Percentiles rank a stretch among this genome's conserved stretches.
These are phyloP conservation scores for Geosmithia morbida DNA, from an alignment of 2,329 filamentous ascomycete species.

Conservation along the genomic window DNA sequence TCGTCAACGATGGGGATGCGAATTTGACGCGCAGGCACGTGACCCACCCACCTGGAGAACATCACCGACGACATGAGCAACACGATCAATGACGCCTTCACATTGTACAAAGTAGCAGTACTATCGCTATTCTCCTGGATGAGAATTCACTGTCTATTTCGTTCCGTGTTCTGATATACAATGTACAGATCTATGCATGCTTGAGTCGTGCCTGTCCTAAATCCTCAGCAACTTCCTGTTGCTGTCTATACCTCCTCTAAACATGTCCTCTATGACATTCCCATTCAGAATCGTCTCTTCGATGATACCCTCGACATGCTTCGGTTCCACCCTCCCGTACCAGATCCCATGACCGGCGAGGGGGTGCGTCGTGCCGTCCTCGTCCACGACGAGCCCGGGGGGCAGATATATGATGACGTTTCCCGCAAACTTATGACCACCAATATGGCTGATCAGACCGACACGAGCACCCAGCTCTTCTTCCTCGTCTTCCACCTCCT, in stretches of 20 bases:
- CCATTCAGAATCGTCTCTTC: conserved; percentile 54
- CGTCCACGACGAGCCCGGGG: conserved; percentile 24
- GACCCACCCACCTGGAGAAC: not conserved
- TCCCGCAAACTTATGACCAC: conserved; percentile 74
- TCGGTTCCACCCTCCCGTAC: conserved; percentile 68
- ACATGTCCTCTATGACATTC: conserved; percentile 54
- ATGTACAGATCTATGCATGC: not conserved
- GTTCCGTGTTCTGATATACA: not conserved
- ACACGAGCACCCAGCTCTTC: conserved; percentile 36
- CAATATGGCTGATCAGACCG: conserved; percentile 64
- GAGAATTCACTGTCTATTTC: not conserved
- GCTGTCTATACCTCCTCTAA: conserved; percentile 52
- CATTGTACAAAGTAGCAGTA: too few relatives aligned
- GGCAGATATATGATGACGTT: conserved; percentile 75
- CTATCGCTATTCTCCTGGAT: too few relatives aligned
- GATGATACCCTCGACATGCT: conserved; percentile 63
- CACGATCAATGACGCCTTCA: too few relatives aligned
- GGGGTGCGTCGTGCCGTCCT: conserved; percentile 31
- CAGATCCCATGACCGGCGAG: conserved; percentile 62
- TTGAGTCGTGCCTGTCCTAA: conserved; percentile 6
- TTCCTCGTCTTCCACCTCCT: not conserved
- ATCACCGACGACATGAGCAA: too few relatives aligned
- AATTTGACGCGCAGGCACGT: not conserved
- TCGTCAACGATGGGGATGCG: not conserved
- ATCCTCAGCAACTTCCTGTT: conserved; percentile 37